Base-by-base conservation (phyloP, 768 basidiomycete genomes). In the Russula foetens region DNA sequence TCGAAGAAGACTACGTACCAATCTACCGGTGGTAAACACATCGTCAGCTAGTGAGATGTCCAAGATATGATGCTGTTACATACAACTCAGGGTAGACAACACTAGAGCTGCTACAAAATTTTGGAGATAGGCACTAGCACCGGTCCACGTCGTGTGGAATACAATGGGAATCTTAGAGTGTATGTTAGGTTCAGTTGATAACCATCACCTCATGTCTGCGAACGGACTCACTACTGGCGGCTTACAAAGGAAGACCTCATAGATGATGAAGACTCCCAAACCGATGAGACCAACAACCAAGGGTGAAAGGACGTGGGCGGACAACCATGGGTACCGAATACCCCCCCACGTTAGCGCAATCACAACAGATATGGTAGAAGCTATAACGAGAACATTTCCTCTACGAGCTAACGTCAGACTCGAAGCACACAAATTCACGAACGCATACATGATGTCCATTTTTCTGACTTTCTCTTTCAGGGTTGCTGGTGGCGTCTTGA, bases 301-400 rank as follows among this genome's bases (percentile, higher is more conserved):
- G 0, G 81, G 78, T 0, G 70, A 72, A n/a, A 82, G 68, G 5
- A 80, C 74, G 1, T 64, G 68, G 17, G 60, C 63, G 0, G 76
- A 77, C 4, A 63, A 56, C 81, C 81, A 82, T 0, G 75, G 60
- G 53, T 71, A 77, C 3, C 66, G 63, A 7, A 72, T 68, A 7
- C 81, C 81, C 1, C 75, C 81, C 78, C 74, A 75, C 11, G 77
- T 74, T 50, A 77, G 57, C 15, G 68, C 74, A 39, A 76, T 66
- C 8, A 69, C 66, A 23, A 60, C 59, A 28, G 71, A 66, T 5
- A 68, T 67, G 0, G 72, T 71, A 28, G 69, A 68, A 1, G 63
- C 58, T 35, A 73, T 71, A 17, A 77, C 59, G 6, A 76, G 46
- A 3, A 70, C 15, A 43, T 75, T 77, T 7, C 76, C 75, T 23